Percentiles rank a stretch among this genome's conserved stretches.
Evolutionary conservation across 768 basidiomycete genomes (phyloP).

Genomic region (Xerocomellus dryophilus): DNA sequence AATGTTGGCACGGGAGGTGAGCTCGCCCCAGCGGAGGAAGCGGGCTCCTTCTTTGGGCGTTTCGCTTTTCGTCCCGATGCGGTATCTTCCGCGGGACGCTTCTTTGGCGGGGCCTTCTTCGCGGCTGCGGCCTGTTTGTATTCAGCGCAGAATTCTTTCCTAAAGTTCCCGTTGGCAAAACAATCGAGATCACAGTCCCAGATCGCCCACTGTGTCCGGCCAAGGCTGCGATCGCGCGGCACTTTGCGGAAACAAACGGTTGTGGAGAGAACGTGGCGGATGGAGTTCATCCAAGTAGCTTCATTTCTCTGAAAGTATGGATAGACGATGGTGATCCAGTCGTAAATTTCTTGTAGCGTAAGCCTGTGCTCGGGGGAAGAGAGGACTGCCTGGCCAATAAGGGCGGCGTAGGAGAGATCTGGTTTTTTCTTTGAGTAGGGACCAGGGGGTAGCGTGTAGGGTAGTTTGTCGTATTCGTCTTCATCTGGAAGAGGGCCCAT

Average conservation of each 20-base stretch:
- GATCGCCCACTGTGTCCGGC: conserved; percentile 86
- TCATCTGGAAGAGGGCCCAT: conserved; percentile 65
- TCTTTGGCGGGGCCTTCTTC: conserved; percentile 35
- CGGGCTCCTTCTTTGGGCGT: conserved; percentile 40
- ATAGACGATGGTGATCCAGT: conserved; percentile 91
- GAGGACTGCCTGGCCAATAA: conserved; percentile 93
- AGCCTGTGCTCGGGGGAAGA: conserved; percentile 80
- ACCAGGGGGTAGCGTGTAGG: conserved; percentile 78
- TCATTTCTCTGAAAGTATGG: conserved; percentile 92
- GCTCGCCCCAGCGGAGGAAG: conserved; percentile 23
- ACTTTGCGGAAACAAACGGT: conserved; percentile 90
- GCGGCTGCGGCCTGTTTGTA: conserved; percentile 29
- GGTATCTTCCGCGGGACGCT: conserved; percentile 39
- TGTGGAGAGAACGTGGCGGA: conserved; percentile 93
- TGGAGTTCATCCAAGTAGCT: conserved; percentile 97
- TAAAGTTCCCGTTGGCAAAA: conserved; percentile 81
- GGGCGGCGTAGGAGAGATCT: conserved; percentile 86
- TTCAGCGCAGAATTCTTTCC: conserved; percentile 52
- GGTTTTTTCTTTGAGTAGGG: conserved; percentile 82
- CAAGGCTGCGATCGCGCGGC: conserved; percentile 69
- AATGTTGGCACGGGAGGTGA: conserved; percentile 23
- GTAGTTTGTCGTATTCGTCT: conserved; percentile 62
- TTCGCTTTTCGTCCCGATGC: conserved; percentile 44
- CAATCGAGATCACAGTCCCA: conserved; percentile 79
- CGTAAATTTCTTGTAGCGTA: conserved; percentile 93